A percentile compares a stretch with the other conserved stretches of the same genome.
Evolutionary conservation across 2,329 filamentous ascomycete genomes (phyloP).

Genomic region (Aciculosporium take): DNA sequence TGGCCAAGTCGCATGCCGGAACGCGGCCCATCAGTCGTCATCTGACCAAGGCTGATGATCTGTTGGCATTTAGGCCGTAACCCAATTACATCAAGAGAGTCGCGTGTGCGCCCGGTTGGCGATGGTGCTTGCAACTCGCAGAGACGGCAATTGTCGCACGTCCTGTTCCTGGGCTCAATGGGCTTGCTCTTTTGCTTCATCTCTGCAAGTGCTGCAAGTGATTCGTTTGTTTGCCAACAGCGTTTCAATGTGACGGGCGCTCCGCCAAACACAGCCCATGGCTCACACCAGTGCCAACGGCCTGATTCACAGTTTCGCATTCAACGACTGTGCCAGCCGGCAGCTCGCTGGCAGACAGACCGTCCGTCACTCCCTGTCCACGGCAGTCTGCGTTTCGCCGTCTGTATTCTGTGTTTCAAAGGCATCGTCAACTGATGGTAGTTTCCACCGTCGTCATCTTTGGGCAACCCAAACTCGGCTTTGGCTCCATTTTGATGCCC

Average conservation of each 20-base stretch:
- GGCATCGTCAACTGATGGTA: not conserved
- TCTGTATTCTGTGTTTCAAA: not conserved
- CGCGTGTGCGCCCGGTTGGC: not conserved
- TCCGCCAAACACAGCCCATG: slow-evolving; percentile 3
- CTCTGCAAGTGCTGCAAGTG: not conserved
- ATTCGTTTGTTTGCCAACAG: slow-evolving; percentile 4
- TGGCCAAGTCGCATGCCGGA: not conserved
- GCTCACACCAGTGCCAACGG: slow-evolving; percentile 2
- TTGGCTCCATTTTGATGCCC: not conserved
- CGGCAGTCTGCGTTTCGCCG: not conserved
- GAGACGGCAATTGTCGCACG: not conserved
- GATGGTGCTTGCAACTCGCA: not conserved
- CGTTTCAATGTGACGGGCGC: not conserved
- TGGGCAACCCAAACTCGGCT: not conserved
- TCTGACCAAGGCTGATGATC: not conserved
- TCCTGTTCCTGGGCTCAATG: not conserved
- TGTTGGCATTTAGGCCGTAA: slow-evolving; percentile 2
- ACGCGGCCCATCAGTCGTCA: not conserved
- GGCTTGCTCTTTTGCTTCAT: not conserved
- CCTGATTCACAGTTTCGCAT: slow-evolving; percentile 2
- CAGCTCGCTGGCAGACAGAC: not conserved
- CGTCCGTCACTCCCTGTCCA: not conserved
- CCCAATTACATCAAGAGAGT: slow-evolving; percentile 1
- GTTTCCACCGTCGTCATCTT: not conserved
- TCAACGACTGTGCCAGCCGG: slow-evolving; percentile 3